phyloP scores from a whole-genome alignment of 2,329 filamentous ascomycete species.

The Fusarium floridanum region DNA sequence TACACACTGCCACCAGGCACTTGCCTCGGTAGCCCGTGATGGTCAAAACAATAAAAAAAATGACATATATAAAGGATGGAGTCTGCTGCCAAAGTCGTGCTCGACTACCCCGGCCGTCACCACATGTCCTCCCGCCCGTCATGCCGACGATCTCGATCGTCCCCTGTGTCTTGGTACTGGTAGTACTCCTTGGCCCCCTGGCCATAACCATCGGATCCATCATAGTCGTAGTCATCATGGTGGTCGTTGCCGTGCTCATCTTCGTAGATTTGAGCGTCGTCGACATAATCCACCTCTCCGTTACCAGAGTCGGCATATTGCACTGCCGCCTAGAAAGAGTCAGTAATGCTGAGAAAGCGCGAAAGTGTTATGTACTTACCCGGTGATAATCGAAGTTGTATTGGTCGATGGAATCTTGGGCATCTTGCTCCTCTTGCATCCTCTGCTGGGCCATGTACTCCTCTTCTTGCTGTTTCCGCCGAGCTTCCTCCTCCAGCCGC shows the following conservation, averaged over 20 bases:
- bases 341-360: not conserved
- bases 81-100: constrained; percentile 25
- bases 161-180: constrained; percentile 52
- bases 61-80: constrained; percentile 41
- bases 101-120: constrained; percentile 48
- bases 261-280: constrained; percentile 66
- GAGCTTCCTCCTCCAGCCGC: constrained; percentile 67
- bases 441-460: constrained; percentile 62
- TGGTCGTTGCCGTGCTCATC: constrained; percentile 62
- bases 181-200: constrained; percentile 58
- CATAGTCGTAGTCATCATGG: constrained; percentile 54
- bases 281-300: constrained; percentile 63
- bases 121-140: constrained; percentile 59
- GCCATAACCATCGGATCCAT: constrained; percentile 54
- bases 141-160: constrained; percentile 51
- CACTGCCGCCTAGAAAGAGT: constrained; percentile 54
- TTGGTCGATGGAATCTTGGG: constrained; percentile 62
- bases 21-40: constrained; percentile 36
- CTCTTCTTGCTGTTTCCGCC: constrained; percentile 64
- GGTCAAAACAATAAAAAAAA: constrained; percentile 35
- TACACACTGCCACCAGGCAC: constrained; percentile 36
- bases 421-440: constrained; percentile 59
- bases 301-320: constrained; percentile 62
- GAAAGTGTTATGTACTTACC: constrained; percentile 53
- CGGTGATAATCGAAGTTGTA: constrained; percentile 68